Percentiles rank a stretch among this genome's conserved stretches.
phyloP scores from a whole-genome alignment of 163 green algal genomes.

The Volvox carteri region DNA sequence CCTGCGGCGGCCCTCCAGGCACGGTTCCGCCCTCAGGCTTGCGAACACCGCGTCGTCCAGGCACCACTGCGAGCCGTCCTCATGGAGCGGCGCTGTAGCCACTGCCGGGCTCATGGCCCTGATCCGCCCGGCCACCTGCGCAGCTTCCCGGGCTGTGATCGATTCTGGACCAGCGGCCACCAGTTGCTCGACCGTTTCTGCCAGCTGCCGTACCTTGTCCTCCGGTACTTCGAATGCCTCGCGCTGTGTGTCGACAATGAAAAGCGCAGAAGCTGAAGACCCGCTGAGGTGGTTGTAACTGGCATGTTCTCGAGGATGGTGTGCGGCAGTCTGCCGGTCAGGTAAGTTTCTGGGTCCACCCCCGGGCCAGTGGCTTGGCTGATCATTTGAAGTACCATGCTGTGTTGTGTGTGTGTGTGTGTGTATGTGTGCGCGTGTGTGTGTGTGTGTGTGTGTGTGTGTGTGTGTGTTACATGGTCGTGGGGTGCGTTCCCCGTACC shows the following conservation, averaged over 20 bases:
- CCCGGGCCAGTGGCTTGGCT: no score
- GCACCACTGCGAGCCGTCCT: no score
- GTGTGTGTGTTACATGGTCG: no score
- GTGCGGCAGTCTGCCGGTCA: no score
- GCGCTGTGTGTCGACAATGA: not conserved
- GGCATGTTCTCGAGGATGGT: not conserved
- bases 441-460: no score
- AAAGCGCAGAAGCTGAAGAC: conserved; percentile 29
- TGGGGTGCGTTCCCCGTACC: no score
- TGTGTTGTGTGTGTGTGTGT: no score
- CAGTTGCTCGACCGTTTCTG: not conserved
- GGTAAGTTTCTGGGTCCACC: no score
- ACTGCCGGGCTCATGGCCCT: conserved; percentile 5
- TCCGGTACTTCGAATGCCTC: not conserved
- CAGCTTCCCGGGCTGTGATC: not conserved
- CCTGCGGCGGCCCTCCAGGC: not conserved
- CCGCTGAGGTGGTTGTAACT: not conserved
- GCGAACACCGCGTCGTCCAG: no score
- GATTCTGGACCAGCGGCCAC: no score
- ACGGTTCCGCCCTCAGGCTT: not conserved
- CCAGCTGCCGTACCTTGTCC: conserved; percentile 17
- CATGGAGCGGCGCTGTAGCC: conserved; percentile 16
- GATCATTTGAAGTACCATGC: no score
- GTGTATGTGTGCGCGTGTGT: no score
- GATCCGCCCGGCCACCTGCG: not conserved